These are phyloP conservation scores for Colletotrichum sp. DNA, from an alignment of 2,329 filamentous ascomycete genomes.

Conservation along the genomic window DNA sequence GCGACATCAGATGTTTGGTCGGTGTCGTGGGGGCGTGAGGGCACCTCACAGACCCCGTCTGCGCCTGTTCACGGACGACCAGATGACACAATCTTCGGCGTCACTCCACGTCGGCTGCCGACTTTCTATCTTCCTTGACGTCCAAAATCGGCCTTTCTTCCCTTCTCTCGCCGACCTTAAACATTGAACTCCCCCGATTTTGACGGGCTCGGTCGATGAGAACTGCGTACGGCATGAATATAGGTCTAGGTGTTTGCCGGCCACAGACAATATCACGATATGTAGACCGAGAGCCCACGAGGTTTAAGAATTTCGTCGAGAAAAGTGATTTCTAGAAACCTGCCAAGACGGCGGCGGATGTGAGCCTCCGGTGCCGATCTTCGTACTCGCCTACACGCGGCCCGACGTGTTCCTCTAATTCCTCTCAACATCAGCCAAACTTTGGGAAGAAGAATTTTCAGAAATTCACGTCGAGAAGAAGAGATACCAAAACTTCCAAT, in stretches of 20 bases:
- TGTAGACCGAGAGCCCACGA: not conserved
- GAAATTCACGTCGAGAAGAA: rapidly evolving
- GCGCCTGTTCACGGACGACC: not conserved
- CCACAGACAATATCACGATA: not conserved
- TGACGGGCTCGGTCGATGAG: not conserved
- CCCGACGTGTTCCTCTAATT: not conserved
- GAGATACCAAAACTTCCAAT: no score
- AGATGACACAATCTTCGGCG: not conserved
- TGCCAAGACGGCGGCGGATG: not conserved
- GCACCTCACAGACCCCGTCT: not conserved
- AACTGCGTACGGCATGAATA: not conserved
- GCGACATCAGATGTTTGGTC: not conserved
- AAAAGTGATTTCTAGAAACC: not conserved
- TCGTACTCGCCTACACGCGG: not conserved
- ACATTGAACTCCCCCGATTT: not conserved
- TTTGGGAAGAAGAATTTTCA: not conserved
- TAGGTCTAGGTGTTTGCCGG: not conserved
- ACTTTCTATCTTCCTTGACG: not conserved
- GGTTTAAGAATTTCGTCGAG: not conserved
- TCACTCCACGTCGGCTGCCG: not conserved
- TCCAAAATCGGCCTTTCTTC: not conserved
- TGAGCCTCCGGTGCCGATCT: not conserved
- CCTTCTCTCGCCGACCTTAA: not conserved
- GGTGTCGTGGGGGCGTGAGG: not conserved
- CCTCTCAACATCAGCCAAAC: not conserved